A percentile compares a stretch with the other conserved stretches of the same genome.
phyloP scores from a whole-genome alignment of 192 early-diverging fungal species.

The Thamnidium elegans region DNA sequence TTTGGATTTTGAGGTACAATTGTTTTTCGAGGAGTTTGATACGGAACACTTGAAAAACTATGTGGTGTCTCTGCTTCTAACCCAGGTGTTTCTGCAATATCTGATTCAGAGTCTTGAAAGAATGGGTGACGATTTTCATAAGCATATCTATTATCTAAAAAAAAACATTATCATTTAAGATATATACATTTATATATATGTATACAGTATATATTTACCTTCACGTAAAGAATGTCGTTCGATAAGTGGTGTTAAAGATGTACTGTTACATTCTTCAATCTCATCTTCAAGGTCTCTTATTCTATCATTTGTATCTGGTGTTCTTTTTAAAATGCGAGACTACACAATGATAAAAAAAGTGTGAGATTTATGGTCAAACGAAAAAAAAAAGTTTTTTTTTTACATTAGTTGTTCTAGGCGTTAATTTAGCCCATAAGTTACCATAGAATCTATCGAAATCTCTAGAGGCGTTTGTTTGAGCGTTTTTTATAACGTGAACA shows the following conservation, averaged over 20 bases:
- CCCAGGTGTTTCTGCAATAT: constrained; percentile 8
- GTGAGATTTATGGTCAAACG: background rate
- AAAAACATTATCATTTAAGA: background rate
- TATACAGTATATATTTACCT: constrained; percentile 2
- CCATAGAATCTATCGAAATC: constrained; percentile 16
- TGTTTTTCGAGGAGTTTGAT: no score
- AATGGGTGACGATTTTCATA: constrained; percentile 1
- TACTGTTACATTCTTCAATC: background rate
- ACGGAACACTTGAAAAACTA: no score
- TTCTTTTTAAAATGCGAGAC: background rate
- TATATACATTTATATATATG: background rate
- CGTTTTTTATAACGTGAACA: background rate
- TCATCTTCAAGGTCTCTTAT: background rate
- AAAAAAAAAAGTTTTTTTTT: background rate
- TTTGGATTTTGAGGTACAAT: no score
- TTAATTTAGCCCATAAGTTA: constrained; percentile 5
- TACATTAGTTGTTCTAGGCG: constrained; percentile 6
- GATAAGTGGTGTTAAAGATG: constrained; percentile 15
- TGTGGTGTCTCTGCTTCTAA: background rate
- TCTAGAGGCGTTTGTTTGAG: constrained; percentile 7
- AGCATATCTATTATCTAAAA: background rate
- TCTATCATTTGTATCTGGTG: constrained; percentile 1
- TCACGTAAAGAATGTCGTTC: constrained; percentile 7
- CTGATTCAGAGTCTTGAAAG: constrained; percentile 1
- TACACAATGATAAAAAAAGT: background rate